Conservation (phyloP, 148 eudicot genomes). For the Heliamphora exappendiculata region DNA sequence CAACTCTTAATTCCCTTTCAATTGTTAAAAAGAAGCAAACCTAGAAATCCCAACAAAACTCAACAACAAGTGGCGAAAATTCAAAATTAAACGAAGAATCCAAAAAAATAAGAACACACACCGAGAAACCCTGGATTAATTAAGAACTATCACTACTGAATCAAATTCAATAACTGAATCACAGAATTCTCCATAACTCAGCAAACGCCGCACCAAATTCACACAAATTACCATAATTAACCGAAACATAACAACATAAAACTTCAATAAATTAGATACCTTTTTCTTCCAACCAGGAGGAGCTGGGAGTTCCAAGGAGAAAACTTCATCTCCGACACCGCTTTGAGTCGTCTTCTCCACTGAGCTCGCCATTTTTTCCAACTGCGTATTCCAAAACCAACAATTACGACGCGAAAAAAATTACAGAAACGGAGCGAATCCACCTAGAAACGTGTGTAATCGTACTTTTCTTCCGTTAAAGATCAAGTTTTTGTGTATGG, state of each 20-base stretch:
- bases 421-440: not conserved
- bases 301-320: slow-evolving; percentile 37
- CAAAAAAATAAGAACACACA: not conserved
- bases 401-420: not conserved
- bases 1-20: not conserved
- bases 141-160: not conserved
- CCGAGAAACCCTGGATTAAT: not conserved
- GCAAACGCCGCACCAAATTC: slow-evolving; percentile 2
- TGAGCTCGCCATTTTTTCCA: slow-evolving; percentile 38
- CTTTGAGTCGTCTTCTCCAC: slow-evolving; percentile 28
- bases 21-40: not conserved
- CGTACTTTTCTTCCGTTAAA: no score
- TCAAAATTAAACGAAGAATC: not conserved
- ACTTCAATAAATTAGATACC: slow-evolving; percentile 15
- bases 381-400: slow-evolving; percentile 31
- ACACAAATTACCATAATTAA: not conserved
- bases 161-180: not conserved
- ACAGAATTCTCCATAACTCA: not conserved
- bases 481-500: not conserved
- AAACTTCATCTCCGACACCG: slow-evolving; percentile 22
- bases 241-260: not conserved
- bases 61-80: not conserved
- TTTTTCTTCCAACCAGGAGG: slow-evolving; percentile 43
- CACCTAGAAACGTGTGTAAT: not conserved
- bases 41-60: not conserved